Evolutionary conservation across 352 stramenopile species (phyloP), one percentile per base, ranked within the genome.

Genomic region (Elongisporangium prolatum): DNA sequence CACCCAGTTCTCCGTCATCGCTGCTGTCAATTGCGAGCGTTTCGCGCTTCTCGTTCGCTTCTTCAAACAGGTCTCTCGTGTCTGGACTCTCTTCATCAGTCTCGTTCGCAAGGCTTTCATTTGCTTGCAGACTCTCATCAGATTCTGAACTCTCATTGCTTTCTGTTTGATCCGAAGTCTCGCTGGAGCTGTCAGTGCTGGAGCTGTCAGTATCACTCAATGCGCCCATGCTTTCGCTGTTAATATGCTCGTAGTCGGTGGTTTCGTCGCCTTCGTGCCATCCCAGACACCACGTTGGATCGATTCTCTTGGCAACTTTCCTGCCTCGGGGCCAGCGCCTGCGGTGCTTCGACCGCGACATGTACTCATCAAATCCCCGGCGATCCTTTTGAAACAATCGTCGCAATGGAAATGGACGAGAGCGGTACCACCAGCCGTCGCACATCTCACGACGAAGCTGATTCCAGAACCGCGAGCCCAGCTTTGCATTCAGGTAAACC

Each of bases 351-450:
- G 56, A 50, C 13, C 34, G 21, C 21, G n/a, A 21, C 24, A 76
- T 59, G 50, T 76, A 71, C 54, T 68, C 50, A 3, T 37, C 34
- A 28, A 73, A 76, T 1, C 61, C 37, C 4, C 16, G 21, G 3
- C 34, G 28, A 50, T 64, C 54, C 24, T 25, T 51, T 3, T 62
- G 49, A 28, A 71, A 76, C 21, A 76, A 40, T 40, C 57, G 56
- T 34, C 65, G 65, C 21, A 76, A 63, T 14, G 34, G 28, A 44
- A 76, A 64, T 0, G 66, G 69, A n/a, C 48, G 57, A 4, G 21
- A 61, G 38, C 69, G 63, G 67, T 74, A 77, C 69, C 69, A 77
- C 69, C 66, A 77, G 40, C 60, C 69, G 49, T 74, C 57, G 24
- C 63, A 57, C 25, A 59, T 52, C 10, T 11, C 11, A 6, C 58